Evolutionary conservation across 495 filamentous ascomycete species (phyloP), one percentile per base, ranked within the genome.

Genomic region (Hypoxylon crocopeplum): DNA sequence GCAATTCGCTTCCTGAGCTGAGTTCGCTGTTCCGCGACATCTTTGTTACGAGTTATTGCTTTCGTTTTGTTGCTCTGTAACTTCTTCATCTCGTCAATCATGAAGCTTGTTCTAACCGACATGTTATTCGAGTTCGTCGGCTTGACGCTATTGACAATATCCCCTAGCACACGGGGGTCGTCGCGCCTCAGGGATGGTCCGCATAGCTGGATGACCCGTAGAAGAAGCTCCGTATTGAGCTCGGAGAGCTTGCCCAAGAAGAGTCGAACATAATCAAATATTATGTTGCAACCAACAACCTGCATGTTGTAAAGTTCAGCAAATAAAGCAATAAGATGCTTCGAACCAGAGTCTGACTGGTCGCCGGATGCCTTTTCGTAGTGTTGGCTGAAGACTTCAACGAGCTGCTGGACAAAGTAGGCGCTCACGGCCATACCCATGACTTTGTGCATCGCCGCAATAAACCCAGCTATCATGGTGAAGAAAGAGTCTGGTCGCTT

Each of bases 61-160:
- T 93, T 97, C 66, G 93, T 77, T 41, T 88, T 87, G 75, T 97
- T 97, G 79, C 96, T 96, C 70, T 96, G 96, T 22, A 98, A 79
- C 65, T 94, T 88, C 56, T 90, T 92, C 68, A 98, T 94, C 1
- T 88, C 93, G 58, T 98, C 94, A 40, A 98, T 92, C 95, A 98
- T 98, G 75, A 97, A 98, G 59, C 89, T 95, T 1, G 93, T 97
- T 41, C 94, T 86, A 8, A 96, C 89, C 11, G 91, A 93, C 13
- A 97, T 77, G 37, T 82, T 86, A 42, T 82, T 85, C 5, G 83
- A 73, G 10, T 91, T 81, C 7, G 86, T 82, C 8, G 85, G 84
- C 61, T 92, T 90, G 49, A 97, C 84, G 48, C 90, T 79, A 15
- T 88, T 66, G 7, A 97, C 88, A 49, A 98, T 95, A 56, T 96